These are phyloP conservation scores for Candida tropicalis DNA, from an alignment of 1,139 yeast genomes.

Conservation along the genomic window DNA sequence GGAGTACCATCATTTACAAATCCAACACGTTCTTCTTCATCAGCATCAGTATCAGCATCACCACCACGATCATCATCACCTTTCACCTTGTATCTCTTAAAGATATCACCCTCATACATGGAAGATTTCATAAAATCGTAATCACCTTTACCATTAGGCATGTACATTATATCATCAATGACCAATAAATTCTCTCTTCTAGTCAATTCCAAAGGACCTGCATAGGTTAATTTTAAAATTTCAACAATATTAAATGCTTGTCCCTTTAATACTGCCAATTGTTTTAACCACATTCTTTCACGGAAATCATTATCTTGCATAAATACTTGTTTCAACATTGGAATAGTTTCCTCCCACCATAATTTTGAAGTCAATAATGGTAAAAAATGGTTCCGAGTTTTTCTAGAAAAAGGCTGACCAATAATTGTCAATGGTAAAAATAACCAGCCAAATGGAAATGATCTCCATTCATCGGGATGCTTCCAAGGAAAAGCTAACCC, in stretches of 20 bases:
- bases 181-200: conserved; percentile 59
- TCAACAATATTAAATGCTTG: conserved; percentile 80
- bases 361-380: conserved; percentile 58
- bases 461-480: conserved; percentile 82
- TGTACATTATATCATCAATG: conserved; percentile 63
- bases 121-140: conserved; percentile 10
- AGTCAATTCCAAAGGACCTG: conserved; percentile 71
- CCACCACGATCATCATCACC: conserved; percentile 1
- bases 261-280: conserved; percentile 73
- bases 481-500: conserved; percentile 83
- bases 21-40: conserved; percentile 11
- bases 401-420: conserved; percentile 66
- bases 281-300: conserved; percentile 67
- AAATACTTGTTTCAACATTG: conserved; percentile 50
- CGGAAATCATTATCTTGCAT: conserved; percentile 63
- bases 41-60: conserved; percentile 7
- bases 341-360: conserved; percentile 73
- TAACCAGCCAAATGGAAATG: conserved; percentile 81
- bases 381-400: conserved; percentile 59
- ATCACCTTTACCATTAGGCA: conserved; percentile 36
- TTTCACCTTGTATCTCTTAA: conserved; percentile 17
- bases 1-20: conserved; percentile 12
- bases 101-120: conserved; percentile 12
- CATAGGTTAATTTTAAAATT: conserved; percentile 55
- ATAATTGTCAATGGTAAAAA: conserved; percentile 65